These are phyloP conservation scores for Sanghuangporus weigelae DNA, from an alignment of 1,284 basidiomycete species.

Conservation along the genomic window DNA sequence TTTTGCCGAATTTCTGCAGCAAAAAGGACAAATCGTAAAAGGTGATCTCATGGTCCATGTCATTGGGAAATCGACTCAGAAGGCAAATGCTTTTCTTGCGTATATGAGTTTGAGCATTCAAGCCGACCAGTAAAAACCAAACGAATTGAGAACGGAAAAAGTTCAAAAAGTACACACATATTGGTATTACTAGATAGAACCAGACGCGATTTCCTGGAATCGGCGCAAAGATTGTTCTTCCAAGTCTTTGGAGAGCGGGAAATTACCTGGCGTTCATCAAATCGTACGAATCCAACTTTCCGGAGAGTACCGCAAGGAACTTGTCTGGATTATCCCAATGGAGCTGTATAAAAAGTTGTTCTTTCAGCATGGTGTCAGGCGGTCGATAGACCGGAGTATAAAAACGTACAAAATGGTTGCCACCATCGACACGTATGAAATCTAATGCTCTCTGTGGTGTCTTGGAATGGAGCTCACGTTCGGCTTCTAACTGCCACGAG, in stretches of 20 bases:
- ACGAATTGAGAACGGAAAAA: too few relatives aligned
- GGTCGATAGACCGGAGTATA: neutral
- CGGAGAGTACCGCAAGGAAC: neutral
- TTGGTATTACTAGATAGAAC: too few relatives aligned
- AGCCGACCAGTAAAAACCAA: too few relatives aligned
- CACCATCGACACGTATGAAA: conserved; percentile 21
- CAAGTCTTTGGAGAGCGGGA: too few relatives aligned
- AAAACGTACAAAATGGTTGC: conserved; percentile 24
- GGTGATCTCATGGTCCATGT: neutral
- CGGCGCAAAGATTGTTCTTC: too few relatives aligned
- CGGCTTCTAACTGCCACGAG: conserved; percentile 19
- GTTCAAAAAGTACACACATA: too few relatives aligned
- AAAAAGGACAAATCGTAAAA: neutral
- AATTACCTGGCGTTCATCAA: too few relatives aligned
- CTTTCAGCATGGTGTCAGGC: neutral
- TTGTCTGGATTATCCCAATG: conserved; percentile 12
- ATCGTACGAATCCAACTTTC: neutral
- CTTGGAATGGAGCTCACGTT: conserved; percentile 10
- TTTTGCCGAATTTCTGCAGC: neutral
- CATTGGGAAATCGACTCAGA: too few relatives aligned
- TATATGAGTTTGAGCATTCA: too few relatives aligned
- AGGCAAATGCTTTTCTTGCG: too few relatives aligned
- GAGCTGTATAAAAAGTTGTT: neutral
- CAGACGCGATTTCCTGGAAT: too few relatives aligned
- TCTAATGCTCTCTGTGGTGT: conserved; percentile 15